Conservation (phyloP, 257 asterid species). For the Paulownia fortunei region DNA sequence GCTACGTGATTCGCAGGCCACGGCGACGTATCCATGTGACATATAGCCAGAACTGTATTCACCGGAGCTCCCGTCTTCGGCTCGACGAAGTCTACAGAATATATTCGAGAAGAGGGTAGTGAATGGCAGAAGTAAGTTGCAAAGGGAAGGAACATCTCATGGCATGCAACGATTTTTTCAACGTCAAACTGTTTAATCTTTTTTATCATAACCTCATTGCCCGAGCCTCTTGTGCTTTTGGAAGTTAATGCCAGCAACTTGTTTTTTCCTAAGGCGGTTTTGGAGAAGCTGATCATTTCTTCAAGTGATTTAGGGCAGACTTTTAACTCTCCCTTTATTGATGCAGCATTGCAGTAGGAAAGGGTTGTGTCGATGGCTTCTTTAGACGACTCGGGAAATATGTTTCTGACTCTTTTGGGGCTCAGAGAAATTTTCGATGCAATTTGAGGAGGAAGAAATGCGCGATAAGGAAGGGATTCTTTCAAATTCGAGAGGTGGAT, state of each 20-base stretch:
- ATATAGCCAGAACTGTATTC: constrained; percentile 6
- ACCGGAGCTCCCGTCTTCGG: background rate
- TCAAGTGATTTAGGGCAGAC: constrained; percentile 20
- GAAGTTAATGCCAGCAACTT: background rate
- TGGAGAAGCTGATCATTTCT: constrained; percentile 17
- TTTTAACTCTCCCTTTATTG: constrained; percentile 1
- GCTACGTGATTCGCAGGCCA: constrained; percentile 19
- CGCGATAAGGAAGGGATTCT: background rate
- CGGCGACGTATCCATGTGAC: constrained; percentile 23
- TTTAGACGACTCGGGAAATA: background rate
- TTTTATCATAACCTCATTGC: background rate
- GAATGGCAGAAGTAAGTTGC: constrained; percentile 24
- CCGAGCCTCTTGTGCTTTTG: background rate
- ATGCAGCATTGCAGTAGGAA: constrained; percentile 22
- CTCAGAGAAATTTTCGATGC: background rate
- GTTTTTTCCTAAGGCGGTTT: background rate
- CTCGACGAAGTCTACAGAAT: background rate
- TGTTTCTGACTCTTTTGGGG: background rate
- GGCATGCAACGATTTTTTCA: constrained; percentile 18
- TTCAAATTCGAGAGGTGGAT: constrained; percentile 19
- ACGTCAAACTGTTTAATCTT: background rate
- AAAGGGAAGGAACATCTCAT: constrained; percentile 25
- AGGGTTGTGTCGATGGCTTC: background rate
- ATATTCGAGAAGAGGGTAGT: background rate
- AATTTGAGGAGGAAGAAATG: constrained; percentile 2